phyloP scores from a whole-genome alignment of 2,329 filamentous ascomycete species.

The Aureobasidium sp. region DNA sequence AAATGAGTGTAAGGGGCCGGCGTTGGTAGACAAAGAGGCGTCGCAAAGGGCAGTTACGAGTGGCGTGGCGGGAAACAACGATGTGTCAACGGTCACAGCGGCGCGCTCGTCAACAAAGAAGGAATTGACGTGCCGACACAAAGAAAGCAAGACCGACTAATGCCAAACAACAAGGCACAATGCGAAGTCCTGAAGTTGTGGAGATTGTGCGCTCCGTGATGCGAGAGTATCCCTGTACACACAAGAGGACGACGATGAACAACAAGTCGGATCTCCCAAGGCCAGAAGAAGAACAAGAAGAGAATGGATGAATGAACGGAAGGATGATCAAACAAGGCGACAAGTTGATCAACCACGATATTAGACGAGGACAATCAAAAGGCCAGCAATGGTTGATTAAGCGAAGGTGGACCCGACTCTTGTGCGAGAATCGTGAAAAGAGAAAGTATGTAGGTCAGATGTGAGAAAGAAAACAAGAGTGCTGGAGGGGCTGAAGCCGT shows the following conservation, averaged over 20 bases:
- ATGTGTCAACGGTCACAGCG: slow-evolving; percentile 12
- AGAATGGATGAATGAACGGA: slow-evolving; percentile 6
- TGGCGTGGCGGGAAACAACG: slow-evolving; percentile 15
- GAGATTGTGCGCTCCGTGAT: background rate
- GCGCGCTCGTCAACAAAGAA: slow-evolving; percentile 14
- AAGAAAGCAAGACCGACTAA: slow-evolving; percentile 9
- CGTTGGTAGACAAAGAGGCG: slow-evolving; percentile 2
- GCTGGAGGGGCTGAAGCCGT: slow-evolving; percentile 7
- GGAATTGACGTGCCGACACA: slow-evolving; percentile 7
- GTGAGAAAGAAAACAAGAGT: slow-evolving; percentile 1
- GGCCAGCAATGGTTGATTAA: slow-evolving; percentile 6
- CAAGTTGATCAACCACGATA: slow-evolving; percentile 11
- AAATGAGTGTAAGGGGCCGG: slow-evolving; percentile 17
- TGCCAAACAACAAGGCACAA: slow-evolving; percentile 4
- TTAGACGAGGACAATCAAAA: slow-evolving; percentile 7
- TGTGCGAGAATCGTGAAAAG: background rate
- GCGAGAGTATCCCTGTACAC: background rate
- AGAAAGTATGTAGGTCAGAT: slow-evolving; percentile 11
- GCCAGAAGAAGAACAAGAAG: background rate
- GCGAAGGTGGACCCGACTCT: slow-evolving; percentile 1
- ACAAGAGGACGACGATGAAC: background rate
- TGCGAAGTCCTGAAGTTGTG: slow-evolving; percentile 6
- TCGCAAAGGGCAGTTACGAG: slow-evolving; percentile 5
- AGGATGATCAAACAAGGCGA: slow-evolving; percentile 14
- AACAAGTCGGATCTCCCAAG: background rate